These are phyloP conservation scores for Didymella exigua DNA, from an alignment of 2,329 filamentous ascomycete genomes.

Conservation along the genomic window DNA sequence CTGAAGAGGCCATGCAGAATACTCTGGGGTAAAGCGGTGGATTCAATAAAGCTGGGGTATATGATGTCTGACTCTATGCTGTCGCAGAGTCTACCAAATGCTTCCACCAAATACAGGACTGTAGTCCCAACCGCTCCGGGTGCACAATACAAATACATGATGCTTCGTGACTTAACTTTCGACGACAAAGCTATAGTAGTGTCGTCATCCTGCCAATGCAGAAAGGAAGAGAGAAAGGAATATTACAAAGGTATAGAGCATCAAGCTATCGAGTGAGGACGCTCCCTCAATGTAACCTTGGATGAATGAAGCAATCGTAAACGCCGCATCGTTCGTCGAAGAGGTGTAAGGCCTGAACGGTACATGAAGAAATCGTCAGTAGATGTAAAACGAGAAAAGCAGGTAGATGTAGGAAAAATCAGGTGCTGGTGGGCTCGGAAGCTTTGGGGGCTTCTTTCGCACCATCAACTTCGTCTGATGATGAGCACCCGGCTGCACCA, in stretches of 20 bases:
- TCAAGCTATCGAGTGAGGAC: slow-evolving; percentile 40
- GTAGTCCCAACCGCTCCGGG: neutral
- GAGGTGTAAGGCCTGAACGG: slow-evolving; percentile 41
- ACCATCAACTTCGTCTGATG: slow-evolving; percentile 40
- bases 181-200: neutral
- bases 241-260: slow-evolving; percentile 32
- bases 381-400: slow-evolving; percentile 23
- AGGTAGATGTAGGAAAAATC: slow-evolving; percentile 16
- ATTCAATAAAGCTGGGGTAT: slow-evolving; percentile 1
- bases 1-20: slow-evolving; percentile 1
- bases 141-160: slow-evolving; percentile 15
- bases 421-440: slow-evolving; percentile 33
- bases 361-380: slow-evolving; percentile 36
- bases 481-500: slow-evolving; percentile 16
- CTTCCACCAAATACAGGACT: slow-evolving; percentile 1
- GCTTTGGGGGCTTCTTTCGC: slow-evolving; percentile 36
- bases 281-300: slow-evolving; percentile 29
- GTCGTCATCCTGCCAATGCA: neutral
- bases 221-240: neutral
- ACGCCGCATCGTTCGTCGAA: slow-evolving; percentile 44
- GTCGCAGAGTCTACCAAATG: neutral
- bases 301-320: slow-evolving; percentile 47
- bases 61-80: slow-evolving; percentile 1
- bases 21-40: neutral
- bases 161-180: slow-evolving; percentile 7